phyloP scores from a whole-genome alignment of 2,329 filamentous ascomycete genomes.

The Emergomyces orientalis region DNA sequence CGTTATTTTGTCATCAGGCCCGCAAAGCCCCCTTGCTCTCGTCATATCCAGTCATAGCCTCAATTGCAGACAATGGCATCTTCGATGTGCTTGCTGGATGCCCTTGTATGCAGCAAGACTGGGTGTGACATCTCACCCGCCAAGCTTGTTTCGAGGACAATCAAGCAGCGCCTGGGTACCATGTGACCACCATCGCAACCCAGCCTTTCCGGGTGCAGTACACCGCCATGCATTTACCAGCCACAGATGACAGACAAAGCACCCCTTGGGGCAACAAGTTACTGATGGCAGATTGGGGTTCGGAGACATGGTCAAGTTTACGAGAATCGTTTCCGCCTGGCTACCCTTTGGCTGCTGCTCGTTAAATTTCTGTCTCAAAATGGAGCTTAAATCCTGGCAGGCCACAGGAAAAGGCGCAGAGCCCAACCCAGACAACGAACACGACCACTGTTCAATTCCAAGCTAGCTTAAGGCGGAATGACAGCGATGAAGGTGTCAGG shows the following conservation, averaged over 20 bases:
- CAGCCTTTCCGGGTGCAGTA: not conserved
- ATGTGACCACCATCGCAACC: not conserved
- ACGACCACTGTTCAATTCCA: not conserved
- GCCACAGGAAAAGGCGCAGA: not conserved
- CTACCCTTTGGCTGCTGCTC: not conserved
- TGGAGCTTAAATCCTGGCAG: not conserved
- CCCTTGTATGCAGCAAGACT: not conserved
- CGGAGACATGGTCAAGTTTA: not conserved
- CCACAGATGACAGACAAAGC: not conserved
- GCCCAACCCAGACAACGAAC: not conserved
- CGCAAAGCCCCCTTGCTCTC: not conserved
- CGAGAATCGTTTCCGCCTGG: not conserved
- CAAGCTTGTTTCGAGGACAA: slow-evolving; percentile 2
- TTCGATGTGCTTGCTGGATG: not conserved
- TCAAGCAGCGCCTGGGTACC: not conserved
- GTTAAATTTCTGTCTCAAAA: not conserved
- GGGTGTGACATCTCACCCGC: not conserved
- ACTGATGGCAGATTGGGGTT: not conserved
- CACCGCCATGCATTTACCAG: not conserved
- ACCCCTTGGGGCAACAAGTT: not conserved
- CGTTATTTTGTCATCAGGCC: not conserved
- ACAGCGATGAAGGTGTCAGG: not conserved
- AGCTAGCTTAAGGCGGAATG: not conserved
- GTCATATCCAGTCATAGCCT: not conserved
- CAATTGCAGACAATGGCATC: not conserved